These are phyloP conservation scores for Beauveria brongniartii DNA, from an alignment of 2,329 filamentous ascomycete genomes.

Conservation along the genomic window DNA sequence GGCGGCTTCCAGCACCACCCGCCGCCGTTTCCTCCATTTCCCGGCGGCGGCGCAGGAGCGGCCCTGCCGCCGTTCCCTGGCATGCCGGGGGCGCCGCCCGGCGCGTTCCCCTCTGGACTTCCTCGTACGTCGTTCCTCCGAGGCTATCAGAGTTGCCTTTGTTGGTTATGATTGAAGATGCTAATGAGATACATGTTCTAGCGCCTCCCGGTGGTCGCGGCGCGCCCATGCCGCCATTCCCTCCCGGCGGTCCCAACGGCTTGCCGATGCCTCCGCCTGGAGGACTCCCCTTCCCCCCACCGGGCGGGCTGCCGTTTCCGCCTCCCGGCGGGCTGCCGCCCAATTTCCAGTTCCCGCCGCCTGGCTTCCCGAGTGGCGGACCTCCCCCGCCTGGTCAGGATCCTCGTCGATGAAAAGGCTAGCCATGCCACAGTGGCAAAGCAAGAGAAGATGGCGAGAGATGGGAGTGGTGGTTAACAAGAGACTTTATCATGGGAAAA, in stretches of 20 bases:
- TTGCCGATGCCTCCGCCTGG: constrained; percentile 18
- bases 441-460: background rate
- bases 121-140: constrained; percentile 41
- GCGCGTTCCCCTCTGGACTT: constrained; percentile 32
- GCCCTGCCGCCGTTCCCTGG: constrained; percentile 55
- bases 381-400: constrained; percentile 19
- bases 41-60: constrained; percentile 26
- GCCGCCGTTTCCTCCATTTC: constrained; percentile 54
- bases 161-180: background rate
- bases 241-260: constrained; percentile 21
- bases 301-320: constrained; percentile 29
- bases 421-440: background rate
- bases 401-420: background rate
- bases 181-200: constrained; percentile 14
- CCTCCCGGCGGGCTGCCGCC: constrained; percentile 33
- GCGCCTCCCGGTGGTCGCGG: constrained; percentile 47
- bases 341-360: constrained; percentile 29
- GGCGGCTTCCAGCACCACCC: constrained; percentile 24
- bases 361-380: constrained; percentile 18
- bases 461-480: background rate
- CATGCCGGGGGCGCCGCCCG: constrained; percentile 35
- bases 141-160: background rate
- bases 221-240: constrained; percentile 35
- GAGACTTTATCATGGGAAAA: background rate
- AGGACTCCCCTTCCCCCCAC: constrained; percentile 31